A percentile compares a stretch with the other conserved stretches of the same genome.
Conservation (phyloP, 106 monocot species). For the Dendrobium officinale region DNA sequence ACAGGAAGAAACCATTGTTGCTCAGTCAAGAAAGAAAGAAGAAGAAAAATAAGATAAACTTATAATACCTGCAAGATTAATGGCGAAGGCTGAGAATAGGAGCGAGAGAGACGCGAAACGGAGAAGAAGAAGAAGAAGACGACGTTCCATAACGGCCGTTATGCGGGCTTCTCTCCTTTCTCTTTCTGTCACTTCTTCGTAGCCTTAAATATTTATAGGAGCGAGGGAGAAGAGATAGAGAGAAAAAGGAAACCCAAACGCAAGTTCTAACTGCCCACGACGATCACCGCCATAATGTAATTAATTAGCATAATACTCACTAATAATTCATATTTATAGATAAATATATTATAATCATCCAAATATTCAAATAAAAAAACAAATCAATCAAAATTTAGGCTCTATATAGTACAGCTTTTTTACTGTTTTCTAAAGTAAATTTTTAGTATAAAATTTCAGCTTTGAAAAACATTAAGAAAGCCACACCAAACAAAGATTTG, state of each 20-base stretch:
- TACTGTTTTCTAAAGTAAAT: too few relatives aligned
- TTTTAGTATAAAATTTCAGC: too few relatives aligned
- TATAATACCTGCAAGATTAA: background rate
- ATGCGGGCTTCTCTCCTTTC: background rate
- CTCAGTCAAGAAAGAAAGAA: background rate
- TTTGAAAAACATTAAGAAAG: too few relatives aligned
- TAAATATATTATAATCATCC: too few relatives aligned
- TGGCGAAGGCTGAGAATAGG: slow-evolving; percentile 3
- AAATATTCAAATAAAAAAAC: too few relatives aligned
- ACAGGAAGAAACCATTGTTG: too few relatives aligned
- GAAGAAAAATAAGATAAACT: background rate
- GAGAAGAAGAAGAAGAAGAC: background rate
- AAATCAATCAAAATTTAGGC: too few relatives aligned
- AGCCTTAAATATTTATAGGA: background rate
- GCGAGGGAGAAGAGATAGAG: background rate
- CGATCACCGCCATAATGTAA: background rate
- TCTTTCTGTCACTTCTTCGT: background rate
- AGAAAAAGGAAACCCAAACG: background rate
- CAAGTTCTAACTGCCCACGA: background rate
- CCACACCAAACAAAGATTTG: too few relatives aligned
- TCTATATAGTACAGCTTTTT: too few relatives aligned
- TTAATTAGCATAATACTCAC: background rate
- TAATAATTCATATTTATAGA: too few relatives aligned
- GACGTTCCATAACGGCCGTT: background rate
- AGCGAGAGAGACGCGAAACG: background rate